phyloP scores from a whole-genome alignment of 352 stramenopile genomes.

The Phytopythium litorale region DNA sequence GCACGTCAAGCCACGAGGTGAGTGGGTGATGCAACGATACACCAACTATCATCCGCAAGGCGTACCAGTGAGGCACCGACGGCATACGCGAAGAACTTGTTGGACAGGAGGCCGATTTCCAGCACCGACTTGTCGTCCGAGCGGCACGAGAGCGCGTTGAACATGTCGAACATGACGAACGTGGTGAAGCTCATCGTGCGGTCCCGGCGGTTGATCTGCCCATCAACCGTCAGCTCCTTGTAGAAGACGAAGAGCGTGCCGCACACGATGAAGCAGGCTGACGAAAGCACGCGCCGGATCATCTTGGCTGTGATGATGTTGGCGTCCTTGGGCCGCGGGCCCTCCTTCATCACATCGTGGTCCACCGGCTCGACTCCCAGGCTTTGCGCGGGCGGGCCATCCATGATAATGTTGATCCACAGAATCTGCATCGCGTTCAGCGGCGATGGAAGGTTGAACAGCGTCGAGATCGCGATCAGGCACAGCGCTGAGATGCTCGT shows the following conservation, averaged over 20 bases:
- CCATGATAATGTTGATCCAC: slow-evolving; percentile 99
- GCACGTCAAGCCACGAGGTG: background rate
- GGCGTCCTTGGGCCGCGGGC: slow-evolving; percentile 65
- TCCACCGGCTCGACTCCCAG: slow-evolving; percentile 87
- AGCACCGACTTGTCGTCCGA: slow-evolving; percentile 94
- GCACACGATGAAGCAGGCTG: slow-evolving; percentile 69
- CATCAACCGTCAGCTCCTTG: slow-evolving; percentile 81
- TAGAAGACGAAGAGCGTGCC: slow-evolving; percentile 86
- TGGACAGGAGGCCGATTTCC: slow-evolving; percentile 89
- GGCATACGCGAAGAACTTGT: slow-evolving; percentile 93
- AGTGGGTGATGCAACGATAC: background rate
- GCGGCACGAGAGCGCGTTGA: slow-evolving; percentile 96
- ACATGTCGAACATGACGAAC: slow-evolving; percentile 98
- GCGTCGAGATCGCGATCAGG: slow-evolving; percentile 63
- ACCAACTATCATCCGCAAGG: background rate
- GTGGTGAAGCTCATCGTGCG: slow-evolving; percentile 99
- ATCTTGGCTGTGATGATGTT: slow-evolving; percentile 77
- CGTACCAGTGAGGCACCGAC: slow-evolving; percentile 86
- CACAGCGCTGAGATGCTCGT: slow-evolving; percentile 93
- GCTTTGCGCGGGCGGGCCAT: slow-evolving; percentile 82
- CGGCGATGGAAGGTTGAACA: slow-evolving; percentile 67
- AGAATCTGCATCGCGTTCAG: slow-evolving; percentile 96
- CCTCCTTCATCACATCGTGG: slow-evolving; percentile 83
- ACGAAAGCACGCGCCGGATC: slow-evolving; percentile 62
- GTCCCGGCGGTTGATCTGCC: slow-evolving; percentile 90